A percentile compares a stretch with the other conserved stretches of the same genome.
phyloP scores from a whole-genome alignment of 805 yeast species.

The Ogataea degrootiae region DNA sequence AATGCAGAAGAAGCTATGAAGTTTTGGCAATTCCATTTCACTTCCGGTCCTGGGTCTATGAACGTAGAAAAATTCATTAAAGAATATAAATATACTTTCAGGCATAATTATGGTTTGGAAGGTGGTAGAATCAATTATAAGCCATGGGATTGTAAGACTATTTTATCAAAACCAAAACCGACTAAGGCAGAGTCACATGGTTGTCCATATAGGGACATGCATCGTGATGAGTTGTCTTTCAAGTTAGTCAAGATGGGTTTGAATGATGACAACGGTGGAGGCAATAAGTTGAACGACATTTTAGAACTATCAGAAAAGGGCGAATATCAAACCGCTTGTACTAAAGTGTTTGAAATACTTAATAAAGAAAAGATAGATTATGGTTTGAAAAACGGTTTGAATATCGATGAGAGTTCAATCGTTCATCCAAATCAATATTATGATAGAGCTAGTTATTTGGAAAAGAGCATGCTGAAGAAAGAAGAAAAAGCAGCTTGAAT shows the following conservation, averaged over 20 bases:
- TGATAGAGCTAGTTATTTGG: conserved; percentile 64
- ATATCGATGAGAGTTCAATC: conserved; percentile 55
- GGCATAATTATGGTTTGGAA: conserved; percentile 88
- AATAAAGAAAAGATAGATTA: conserved; percentile 41
- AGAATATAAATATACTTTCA: conserved; percentile 81
- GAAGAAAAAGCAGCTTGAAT: conserved; percentile 6
- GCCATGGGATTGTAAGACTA: conserved; percentile 81
- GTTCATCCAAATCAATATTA: conserved; percentile 87
- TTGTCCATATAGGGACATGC: conserved; percentile 83
- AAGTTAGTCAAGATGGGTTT: conserved; percentile 64
- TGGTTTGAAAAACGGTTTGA: conserved; percentile 34
- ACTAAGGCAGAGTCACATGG: conserved; percentile 73
- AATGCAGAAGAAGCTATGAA: conserved; percentile 80
- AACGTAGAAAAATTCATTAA: conserved; percentile 75
- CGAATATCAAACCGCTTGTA: conserved; percentile 82
- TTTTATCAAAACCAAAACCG: conserved; percentile 69
- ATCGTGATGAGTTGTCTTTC: conserved; percentile 53
- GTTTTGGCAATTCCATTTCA: conserved; percentile 78
- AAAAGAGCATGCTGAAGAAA: conserved; percentile 26
- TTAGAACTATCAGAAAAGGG: conserved; percentile 62
- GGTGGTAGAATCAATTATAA: conserved; percentile 83
- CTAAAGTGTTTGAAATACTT: conserved; percentile 78
- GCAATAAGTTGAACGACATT: conserved; percentile 46
- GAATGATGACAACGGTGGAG: conserved; percentile 51
- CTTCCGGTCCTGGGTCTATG: conserved; percentile 44